phyloP scores from a whole-genome alignment of 1,139 yeast species.

The Lodderomyces parapsilosis region DNA sequence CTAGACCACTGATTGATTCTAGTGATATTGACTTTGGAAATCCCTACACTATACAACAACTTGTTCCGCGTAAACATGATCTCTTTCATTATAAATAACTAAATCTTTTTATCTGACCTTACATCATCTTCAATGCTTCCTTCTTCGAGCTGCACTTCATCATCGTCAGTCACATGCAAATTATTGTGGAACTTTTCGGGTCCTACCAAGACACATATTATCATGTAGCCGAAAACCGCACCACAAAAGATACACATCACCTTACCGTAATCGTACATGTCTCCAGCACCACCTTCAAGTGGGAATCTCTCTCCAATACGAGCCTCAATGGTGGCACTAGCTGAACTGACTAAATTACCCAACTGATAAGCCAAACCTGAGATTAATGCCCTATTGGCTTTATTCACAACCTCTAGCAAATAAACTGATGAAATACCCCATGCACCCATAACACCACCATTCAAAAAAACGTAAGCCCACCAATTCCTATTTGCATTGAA shows the following conservation, averaged over 20 bases:
- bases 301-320: conserved; percentile 32
- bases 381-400: conserved; percentile 34
- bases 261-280: conserved; percentile 31
- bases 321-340: conserved; percentile 39
- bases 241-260: conserved; percentile 42
- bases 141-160: conserved; percentile 2
- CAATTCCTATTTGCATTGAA: conserved; percentile 27
- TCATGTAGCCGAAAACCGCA: conserved; percentile 32
- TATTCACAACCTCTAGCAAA: conserved; percentile 35
- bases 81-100: neutral
- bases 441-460: conserved; percentile 34
- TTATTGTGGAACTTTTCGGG: conserved; percentile 30
- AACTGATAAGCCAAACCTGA: conserved; percentile 41
- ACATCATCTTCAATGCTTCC: neutral
- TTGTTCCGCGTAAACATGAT: neutral
- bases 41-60: neutral
- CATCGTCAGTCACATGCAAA: conserved; percentile 2
- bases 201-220: conserved; percentile 28
- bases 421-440: conserved; percentile 41
- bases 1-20: no score
- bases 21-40: neutral
- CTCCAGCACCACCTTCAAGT: conserved; percentile 15
- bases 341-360: conserved; percentile 39
- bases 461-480: conserved; percentile 27
- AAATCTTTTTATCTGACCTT: neutral